Conservation (phyloP, 305 asterid genomes). For the Stenogyne calaminthoides region DNA sequence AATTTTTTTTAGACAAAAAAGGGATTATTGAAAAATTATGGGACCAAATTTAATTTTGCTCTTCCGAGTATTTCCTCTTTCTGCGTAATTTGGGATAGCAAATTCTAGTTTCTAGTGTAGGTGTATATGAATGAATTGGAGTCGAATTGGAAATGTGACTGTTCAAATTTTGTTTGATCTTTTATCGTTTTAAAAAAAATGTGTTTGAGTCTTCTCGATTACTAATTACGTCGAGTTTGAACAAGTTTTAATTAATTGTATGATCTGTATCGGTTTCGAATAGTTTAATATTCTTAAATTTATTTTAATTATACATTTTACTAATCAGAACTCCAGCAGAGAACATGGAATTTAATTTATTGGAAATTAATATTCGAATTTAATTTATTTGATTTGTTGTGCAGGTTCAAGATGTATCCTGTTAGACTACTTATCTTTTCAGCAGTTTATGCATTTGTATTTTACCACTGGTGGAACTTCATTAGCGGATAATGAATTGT, state of each 20-base stretch:
- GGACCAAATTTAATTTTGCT: no score
- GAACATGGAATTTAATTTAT: background rate
- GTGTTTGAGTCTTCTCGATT: background rate
- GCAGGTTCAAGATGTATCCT: background rate
- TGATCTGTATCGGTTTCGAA: no score
- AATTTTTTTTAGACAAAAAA: no score
- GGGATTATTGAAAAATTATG: no score
- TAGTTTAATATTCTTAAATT: background rate
- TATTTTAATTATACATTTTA: background rate
- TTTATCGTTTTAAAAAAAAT: no score
- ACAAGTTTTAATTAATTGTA: background rate
- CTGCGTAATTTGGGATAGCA: background rate
- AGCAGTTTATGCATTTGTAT: background rate
- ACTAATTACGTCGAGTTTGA: no score
- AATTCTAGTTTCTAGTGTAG: background rate
- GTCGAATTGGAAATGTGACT: no score
- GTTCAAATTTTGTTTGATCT: no score
- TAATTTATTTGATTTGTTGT: background rate
- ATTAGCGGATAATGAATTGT: background rate
- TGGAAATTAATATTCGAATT: background rate
- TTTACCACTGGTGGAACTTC: constrained; percentile 13
- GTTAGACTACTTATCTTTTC: background rate
- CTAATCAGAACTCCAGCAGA: background rate
- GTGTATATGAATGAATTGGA: no score
- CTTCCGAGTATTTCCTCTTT: background rate